Evolutionary conservation across 306 rosid species (phyloP).

Genomic region (Quercus suber): DNA sequence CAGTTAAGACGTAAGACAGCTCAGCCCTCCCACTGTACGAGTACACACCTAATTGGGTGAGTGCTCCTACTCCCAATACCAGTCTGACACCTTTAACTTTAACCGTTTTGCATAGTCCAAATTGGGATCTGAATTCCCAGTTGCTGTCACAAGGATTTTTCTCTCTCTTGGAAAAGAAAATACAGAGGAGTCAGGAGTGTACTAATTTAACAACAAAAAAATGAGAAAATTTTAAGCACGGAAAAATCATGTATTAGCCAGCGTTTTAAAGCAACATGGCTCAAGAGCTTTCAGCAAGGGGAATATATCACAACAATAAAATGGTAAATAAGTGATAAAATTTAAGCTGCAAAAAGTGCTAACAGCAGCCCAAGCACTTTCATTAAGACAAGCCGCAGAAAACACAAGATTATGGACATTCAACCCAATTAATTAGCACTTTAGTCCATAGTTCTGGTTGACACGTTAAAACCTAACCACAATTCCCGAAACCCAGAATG

Average conservation of each 20-base stretch:
- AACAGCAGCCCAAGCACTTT: conserved; percentile 58
- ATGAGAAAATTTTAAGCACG: too few species aligned
- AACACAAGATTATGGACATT: conserved; percentile 61
- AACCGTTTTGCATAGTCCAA: neutral
- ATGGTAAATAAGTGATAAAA: neutral
- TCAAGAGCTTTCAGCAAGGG: too few species aligned
- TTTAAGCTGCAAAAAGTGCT: conserved; percentile 1
- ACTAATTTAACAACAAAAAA: too few species aligned
- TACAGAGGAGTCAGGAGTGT: neutral
- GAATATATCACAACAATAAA: too few species aligned
- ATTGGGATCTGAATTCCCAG: neutral
- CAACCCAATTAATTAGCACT: conserved; percentile 90
- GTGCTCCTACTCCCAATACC: neutral
- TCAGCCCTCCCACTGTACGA: neutral
- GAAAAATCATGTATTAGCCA: too few species aligned
- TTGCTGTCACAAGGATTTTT: neutral
- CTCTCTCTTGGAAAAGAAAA: neutral
- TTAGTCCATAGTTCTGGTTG: conserved; percentile 49
- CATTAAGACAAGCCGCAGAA: conserved; percentile 44
- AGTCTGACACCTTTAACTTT: neutral
- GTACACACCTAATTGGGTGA: too few species aligned
- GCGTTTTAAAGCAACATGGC: neutral
- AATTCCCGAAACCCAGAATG: conserved; percentile 67
- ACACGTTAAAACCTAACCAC: conserved; percentile 67
- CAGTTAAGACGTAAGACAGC: neutral